Evolutionary conservation across 345 rosid species (phyloP), one percentile per base, ranked within the genome.

Genomic region (Laguncularia racemosa): DNA sequence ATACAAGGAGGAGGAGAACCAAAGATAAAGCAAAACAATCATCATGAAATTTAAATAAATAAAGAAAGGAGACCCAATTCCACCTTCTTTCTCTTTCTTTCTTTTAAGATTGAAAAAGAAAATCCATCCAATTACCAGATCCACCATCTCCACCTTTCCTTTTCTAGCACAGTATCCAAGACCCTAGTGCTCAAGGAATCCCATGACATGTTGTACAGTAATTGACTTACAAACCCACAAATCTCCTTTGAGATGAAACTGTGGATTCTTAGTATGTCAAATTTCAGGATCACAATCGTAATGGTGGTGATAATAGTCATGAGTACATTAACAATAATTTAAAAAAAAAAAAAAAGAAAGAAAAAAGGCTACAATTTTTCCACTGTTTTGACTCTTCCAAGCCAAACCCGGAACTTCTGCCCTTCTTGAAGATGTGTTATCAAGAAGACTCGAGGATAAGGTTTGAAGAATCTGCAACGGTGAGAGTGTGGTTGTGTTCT

Each of bases 401-500:
- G 10, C 12, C 23, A 28, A 45, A 16, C 43, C 44, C 33, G n/a
- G 33, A 14, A 19, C 38, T n/a, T n/a, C 12, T 45, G 16, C 3
- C 17, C 16, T 57, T 23, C 33, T 17, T 51, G 33, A 8, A 48
- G 23, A 9, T n/a, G 2, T 51, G 40, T 49, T 18, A 44, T 73
- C 70, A 89, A 16, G 98, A 92, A 50, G 98, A 92, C 70, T 92
- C 97, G 55, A 92, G 70, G 61, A 92, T 86, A 60, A 81, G 87
- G 73, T 64, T 81, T 57, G 77, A 46, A 3, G 95, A 63, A 62
- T 89, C 95, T 23, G 78, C 86, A 50, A 81, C 59, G 14, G 91
- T 76, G 13, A 83, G 81, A 21, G 79, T 57, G 70, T 92, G 98
- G 38, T 74, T 84, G 69, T 93, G 99, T 50, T 93, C 97, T 48